Conservation (phyloP, 2,329 filamentous ascomycete genomes). For the Aspergillus latus region DNA sequence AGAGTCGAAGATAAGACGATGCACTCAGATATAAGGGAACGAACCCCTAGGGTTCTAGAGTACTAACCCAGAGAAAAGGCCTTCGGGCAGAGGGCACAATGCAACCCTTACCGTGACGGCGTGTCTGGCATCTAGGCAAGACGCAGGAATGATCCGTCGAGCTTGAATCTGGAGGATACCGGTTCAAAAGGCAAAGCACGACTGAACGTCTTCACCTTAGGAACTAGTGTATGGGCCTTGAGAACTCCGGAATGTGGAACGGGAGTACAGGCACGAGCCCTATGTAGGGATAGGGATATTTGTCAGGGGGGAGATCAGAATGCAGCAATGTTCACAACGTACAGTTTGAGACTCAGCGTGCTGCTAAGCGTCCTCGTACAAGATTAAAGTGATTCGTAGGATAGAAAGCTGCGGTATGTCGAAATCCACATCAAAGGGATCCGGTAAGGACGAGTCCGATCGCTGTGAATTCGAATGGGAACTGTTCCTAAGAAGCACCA, state of each 20-base stretch:
- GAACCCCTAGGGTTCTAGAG: conserved; percentile 28
- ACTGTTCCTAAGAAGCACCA: conserved; percentile 19
- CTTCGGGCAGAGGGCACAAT: conserved; percentile 42
- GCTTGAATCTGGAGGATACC: conserved; percentile 37
- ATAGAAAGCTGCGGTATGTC: conserved; percentile 25
- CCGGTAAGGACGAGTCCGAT: conserved; percentile 25
- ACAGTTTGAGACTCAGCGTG: conserved; percentile 35
- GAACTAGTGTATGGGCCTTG: conserved; percentile 33
- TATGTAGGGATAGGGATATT: conserved; percentile 40
- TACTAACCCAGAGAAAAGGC: conserved; percentile 46
- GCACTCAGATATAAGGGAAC: conserved; percentile 19
- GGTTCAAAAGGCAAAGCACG: conserved; percentile 44
- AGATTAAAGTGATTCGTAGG: conserved; percentile 23
- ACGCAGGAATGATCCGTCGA: conserved; percentile 43
- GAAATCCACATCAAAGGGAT: conserved; percentile 30
- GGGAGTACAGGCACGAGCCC: conserved; percentile 39
- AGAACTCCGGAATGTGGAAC: conserved; percentile 41
- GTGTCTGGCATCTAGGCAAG: conserved; percentile 46
- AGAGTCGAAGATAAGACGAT: conserved; percentile 12
- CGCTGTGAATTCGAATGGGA: conserved; percentile 17
- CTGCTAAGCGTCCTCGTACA: conserved; percentile 27
- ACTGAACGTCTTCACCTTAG: conserved; percentile 50
- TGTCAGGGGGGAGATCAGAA: conserved; percentile 36
- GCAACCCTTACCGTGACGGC: conserved; percentile 46
- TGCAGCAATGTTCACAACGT: conserved; percentile 34